Evolutionary conservation across 441 rosid genomes (phyloP).

Genomic region (Arabidopsis lyrata): DNA sequence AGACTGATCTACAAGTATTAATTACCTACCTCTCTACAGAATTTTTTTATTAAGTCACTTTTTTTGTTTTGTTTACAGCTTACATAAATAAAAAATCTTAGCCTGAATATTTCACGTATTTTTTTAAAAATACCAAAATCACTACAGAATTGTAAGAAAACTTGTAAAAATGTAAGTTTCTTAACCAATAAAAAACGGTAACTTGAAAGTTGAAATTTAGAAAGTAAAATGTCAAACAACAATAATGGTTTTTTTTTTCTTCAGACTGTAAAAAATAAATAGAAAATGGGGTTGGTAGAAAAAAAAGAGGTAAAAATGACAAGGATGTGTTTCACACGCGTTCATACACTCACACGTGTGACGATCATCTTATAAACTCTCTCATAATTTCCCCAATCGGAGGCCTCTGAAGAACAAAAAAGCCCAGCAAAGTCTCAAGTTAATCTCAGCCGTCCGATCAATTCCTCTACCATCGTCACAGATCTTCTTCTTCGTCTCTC

Average conservation of each 20-base stretch:
- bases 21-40: not conserved
- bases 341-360: slow-evolving; percentile 14
- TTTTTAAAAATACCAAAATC: not conserved
- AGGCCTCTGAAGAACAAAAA: slow-evolving; percentile 28
- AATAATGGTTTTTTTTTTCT: not conserved
- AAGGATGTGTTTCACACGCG: slow-evolving; percentile 30
- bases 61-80: not conserved
- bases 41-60: not conserved
- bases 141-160: not conserved
- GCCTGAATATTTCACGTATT: not conserved
- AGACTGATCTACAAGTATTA: slow-evolving; percentile 3
- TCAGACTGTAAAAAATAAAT: not conserved
- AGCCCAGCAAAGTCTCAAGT: slow-evolving; percentile 40
- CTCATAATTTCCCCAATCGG: slow-evolving; percentile 8
- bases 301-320: not conserved
- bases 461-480: slow-evolving; percentile 25
- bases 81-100: not conserved
- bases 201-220: not conserved
- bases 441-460: slow-evolving; percentile 40
- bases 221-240: slow-evolving; percentile 26
- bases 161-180: not conserved
- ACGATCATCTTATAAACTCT: slow-evolving; percentile 23
- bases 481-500: slow-evolving; percentile 33
- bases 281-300: not conserved
- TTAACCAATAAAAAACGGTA: not conserved